A percentile compares a stretch with the other conserved stretches of the same genome.
These are phyloP conservation scores for Sapria himalayana DNA, from an alignment of 345 rosid species.

Conservation along the genomic window DNA sequence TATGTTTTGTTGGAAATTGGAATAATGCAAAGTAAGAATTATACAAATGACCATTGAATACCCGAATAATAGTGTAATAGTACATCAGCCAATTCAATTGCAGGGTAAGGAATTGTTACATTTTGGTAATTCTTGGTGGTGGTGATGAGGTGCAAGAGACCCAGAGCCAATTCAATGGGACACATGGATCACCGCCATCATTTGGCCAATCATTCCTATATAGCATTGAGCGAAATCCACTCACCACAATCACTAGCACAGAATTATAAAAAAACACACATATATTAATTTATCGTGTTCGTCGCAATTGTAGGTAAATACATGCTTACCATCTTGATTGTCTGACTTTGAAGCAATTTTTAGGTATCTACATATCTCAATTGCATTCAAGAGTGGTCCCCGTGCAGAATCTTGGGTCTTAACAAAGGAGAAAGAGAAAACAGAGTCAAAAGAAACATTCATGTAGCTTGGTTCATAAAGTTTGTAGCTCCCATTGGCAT, in stretches of 20 bases:
- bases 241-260: conserved; percentile 43
- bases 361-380: conserved; percentile 74
- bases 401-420: conserved; percentile 63
- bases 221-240: conserved; percentile 29
- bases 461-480: conserved; percentile 97
- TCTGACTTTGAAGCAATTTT: conserved; percentile 46
- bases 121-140: conserved; percentile 74
- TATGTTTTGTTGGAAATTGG: background rate
- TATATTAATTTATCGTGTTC: no score
- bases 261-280: no score
- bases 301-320: conserved; percentile 1
- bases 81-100: background rate
- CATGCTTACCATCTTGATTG: conserved; percentile 37
- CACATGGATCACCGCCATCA: conserved; percentile 87
- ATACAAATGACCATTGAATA: no score
- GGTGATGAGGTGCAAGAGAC: conserved; percentile 41
- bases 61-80: no score
- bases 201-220: conserved; percentile 31
- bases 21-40: no score
- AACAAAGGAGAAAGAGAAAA: conserved; percentile 51
- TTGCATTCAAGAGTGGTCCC: conserved; percentile 79
- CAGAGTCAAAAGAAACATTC: conserved; percentile 61
- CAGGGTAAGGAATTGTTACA: conserved; percentile 25
- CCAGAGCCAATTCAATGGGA: conserved; percentile 72
- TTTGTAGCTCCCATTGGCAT: conserved; percentile 72